Percentiles rank a stretch among this genome's conserved stretches.
These are phyloP conservation scores for Globisporangium middletonii DNA, from an alignment of 352 stramenopile species.

Conservation along the genomic window DNA sequence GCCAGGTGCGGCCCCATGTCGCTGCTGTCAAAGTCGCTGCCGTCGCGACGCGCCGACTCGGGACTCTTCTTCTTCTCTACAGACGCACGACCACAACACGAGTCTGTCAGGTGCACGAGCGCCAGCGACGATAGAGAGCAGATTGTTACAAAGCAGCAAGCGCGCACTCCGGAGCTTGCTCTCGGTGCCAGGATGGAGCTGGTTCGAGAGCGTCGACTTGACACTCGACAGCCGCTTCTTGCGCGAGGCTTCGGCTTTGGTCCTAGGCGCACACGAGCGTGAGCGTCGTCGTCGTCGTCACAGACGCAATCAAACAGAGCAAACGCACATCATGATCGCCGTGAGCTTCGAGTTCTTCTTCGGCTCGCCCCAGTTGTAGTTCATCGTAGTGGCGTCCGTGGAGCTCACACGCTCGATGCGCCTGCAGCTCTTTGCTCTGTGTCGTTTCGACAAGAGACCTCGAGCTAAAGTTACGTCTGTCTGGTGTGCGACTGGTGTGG, in stretches of 20 bases:
- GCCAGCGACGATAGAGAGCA: neutral
- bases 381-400: slow-evolving; percentile 22
- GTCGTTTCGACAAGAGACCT: too few species aligned
- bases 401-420: neutral
- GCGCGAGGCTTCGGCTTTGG: slow-evolving; percentile 56
- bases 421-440: neutral
- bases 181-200: slow-evolving; percentile 55
- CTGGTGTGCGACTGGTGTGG: too few species aligned
- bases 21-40: slow-evolving; percentile 6
- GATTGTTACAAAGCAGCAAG: neutral
- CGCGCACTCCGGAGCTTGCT: slow-evolving; percentile 63
- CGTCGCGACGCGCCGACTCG: slow-evolving; percentile 19
- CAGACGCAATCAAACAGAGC: neutral
- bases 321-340: slow-evolving; percentile 68
- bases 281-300: neutral
- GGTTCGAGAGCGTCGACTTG: slow-evolving; percentile 74
- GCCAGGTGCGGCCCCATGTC: neutral
- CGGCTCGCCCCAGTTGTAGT: slow-evolving; percentile 82
- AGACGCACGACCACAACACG: slow-evolving; percentile 1
- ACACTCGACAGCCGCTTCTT: slow-evolving; percentile 68
- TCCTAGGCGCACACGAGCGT: slow-evolving; percentile 21
- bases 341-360: slow-evolving; percentile 73
- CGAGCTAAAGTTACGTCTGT: neutral
- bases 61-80: slow-evolving; percentile 37
- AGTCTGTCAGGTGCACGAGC: neutral